Evolutionary conservation across 495 filamentous ascomycete genomes (phyloP), one percentile per base, ranked within the genome.

Genomic region (Daldinia decipiens): DNA sequence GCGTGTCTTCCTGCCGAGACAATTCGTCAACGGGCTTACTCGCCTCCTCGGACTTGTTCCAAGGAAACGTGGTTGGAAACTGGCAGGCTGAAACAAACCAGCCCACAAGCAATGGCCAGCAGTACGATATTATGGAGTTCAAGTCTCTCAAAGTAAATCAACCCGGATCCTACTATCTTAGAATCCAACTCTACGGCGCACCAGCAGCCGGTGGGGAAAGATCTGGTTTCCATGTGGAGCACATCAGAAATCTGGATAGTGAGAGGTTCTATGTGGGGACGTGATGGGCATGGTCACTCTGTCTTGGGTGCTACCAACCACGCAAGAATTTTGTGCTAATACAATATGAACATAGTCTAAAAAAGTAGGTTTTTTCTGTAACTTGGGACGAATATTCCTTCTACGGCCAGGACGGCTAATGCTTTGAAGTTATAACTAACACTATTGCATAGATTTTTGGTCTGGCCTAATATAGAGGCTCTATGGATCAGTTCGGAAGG

Each of bases 81-180:
- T 68, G 66, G 66, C 45, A 59, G 21, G 13, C 34, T 17, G 51
- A 38, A 40, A 13, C 51, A 19, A 38, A 21, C 7, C 61, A 24
- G 4, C 13, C 13, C 31, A 26, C 60, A 11, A 63, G 47, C 36
- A 55, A 43, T 19, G 50, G 60, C 27, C 61, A 47, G 17, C 50
- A 64, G n/a, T 55, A 26, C 50, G 43, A 63, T 17, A 43, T 31
- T n/a, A 68, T 68, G 58, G 66, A 68, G 38, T 68, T 68, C 58
- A 53, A 53, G 31, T 47, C 59, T 7, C 31, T 68, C 43, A 27
- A 17, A 4, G 43, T 63, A 8, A 68, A 54, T 26, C 40, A 40
- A 21, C 40, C 59, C 21, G 66, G 66, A 5, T 43, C 36, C 24
- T 68, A 62, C 21, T 52, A 51, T 51, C 27, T 68, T 17, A 45